A percentile compares a stretch with the other conserved stretches of the same genome.
Evolutionary conservation across 768 basidiomycete genomes (phyloP).

Genomic region (Agrocybe pediades): DNA sequence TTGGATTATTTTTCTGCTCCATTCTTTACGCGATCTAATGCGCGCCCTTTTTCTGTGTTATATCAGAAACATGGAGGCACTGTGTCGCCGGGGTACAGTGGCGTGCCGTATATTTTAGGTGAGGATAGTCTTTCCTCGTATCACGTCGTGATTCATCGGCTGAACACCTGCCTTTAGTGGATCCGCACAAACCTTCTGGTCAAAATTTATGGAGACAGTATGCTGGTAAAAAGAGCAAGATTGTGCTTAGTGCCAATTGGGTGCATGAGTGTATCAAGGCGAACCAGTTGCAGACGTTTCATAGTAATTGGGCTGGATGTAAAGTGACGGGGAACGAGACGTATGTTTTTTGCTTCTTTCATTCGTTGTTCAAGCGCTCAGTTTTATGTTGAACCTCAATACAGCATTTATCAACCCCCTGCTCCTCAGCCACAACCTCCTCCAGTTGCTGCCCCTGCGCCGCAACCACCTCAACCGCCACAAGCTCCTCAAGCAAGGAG

Average conservation of each 20-base stretch:
- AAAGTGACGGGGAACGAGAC: conserved; percentile 76
- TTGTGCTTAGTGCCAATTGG: conserved; percentile 77
- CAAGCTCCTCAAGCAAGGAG: conserved; percentile 10
- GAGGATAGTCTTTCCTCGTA: conserved; percentile 16
- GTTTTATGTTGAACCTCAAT: conserved; percentile 4
- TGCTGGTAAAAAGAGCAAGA: conserved; percentile 75
- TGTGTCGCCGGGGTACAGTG: conserved; percentile 75
- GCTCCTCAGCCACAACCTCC: not conserved
- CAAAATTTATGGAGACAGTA: conserved; percentile 83
- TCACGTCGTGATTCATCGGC: not conserved
- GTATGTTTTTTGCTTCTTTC: conserved; percentile 39
- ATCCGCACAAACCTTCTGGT: conserved; percentile 76
- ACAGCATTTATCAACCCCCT: not conserved
- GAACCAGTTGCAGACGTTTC: conserved; percentile 71
- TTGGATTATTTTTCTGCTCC: not conserved
- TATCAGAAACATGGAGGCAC: conserved; percentile 78
- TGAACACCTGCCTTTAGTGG: conserved; percentile 47
- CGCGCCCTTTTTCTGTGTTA: not conserved
- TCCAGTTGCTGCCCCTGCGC: not conserved
- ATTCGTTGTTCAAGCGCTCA: conserved; percentile 1
- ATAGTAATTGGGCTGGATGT: conserved; percentile 78
- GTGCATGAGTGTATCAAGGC: conserved; percentile 74
- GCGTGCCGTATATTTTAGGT: conserved; percentile 82
- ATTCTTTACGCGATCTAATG: not conserved
- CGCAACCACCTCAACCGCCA: too few species aligned